These are phyloP conservation scores for Blastomyces emzantsi DNA, from an alignment of 2,329 filamentous ascomycete species.

Conservation along the genomic window DNA sequence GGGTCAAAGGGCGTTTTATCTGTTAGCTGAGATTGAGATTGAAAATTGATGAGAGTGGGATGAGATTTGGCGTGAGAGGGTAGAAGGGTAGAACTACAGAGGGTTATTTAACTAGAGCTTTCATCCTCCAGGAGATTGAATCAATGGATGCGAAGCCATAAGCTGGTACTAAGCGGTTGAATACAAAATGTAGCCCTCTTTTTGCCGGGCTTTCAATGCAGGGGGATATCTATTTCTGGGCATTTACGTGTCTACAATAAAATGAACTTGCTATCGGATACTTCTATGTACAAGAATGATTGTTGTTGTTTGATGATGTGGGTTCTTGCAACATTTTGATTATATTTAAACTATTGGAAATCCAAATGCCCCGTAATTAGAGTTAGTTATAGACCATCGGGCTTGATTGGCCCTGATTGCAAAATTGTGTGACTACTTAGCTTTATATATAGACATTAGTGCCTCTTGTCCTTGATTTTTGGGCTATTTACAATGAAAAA, in stretches of 20 bases:
- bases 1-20: not conserved
- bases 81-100: no score
- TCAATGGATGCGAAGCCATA: not conserved
- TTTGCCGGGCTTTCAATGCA: not conserved
- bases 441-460: no score
- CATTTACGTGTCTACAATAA: not conserved
- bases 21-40: not conserved
- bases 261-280: no score
- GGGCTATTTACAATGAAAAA: no score
- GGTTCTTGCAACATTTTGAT: no score
- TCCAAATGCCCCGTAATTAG: not conserved
- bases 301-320: no score
- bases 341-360: no score
- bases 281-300: no score
- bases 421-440: not conserved
- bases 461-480: no score
- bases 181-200: not conserved
- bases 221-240: not conserved
- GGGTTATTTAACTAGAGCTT: not conserved
- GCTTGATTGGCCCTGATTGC: not conserved
- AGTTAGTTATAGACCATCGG: not conserved
- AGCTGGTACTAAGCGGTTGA: not conserved
- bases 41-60: no score
- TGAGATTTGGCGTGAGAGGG: no score
- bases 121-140: not conserved